These are phyloP conservation scores for Mycena rosella DNA, from an alignment of 768 basidiomycete genomes.

Conservation along the genomic window DNA sequence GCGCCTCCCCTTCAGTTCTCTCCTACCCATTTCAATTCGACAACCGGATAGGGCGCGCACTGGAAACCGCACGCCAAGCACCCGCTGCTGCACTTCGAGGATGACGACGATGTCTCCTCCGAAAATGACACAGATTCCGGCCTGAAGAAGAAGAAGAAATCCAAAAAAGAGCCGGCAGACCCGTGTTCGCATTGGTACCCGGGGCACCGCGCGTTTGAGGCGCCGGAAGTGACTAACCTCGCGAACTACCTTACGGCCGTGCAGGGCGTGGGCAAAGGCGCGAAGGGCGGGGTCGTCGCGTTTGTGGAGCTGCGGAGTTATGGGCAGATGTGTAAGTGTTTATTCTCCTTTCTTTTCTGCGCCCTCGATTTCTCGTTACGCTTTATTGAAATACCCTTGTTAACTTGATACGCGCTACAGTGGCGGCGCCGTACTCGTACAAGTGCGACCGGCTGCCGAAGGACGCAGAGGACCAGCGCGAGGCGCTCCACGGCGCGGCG, in stretches of 20 bases:
- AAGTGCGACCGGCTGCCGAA: constrained; percentile 54
- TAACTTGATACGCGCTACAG: constrained; percentile 49
- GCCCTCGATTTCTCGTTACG: too few species aligned
- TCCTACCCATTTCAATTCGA: too few species aligned
- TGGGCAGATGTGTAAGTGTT: constrained; percentile 80
- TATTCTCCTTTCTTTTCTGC: not conserved
- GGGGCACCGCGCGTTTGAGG: constrained; percentile 79
- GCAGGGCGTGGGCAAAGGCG: constrained; percentile 31
- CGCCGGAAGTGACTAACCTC: constrained; percentile 81
- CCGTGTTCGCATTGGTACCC: constrained; percentile 85
- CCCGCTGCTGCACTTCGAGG: constrained; percentile 27
- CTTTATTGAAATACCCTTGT: not conserved
- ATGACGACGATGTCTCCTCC: constrained; percentile 15
- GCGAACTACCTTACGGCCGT: constrained; percentile 73
- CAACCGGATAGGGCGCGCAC: too few species aligned
- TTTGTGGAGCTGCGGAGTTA: constrained; percentile 87
- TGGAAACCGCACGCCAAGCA: constrained; percentile 61
- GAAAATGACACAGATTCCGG: constrained; percentile 10
- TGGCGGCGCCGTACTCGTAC: constrained; percentile 84
- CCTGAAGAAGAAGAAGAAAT: constrained; percentile 36
- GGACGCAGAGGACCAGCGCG: constrained; percentile 82
- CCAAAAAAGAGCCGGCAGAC: constrained; percentile 48
- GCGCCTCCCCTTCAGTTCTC: too few species aligned
- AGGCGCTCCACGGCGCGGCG: constrained; percentile 76
- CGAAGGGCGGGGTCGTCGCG: constrained; percentile 54